A percentile compares a stretch with the other conserved stretches of the same genome.
These are phyloP conservation scores for Amborella trichopoda DNA, from an alignment of 164 flowering plant genomes.

Conservation along the genomic window DNA sequence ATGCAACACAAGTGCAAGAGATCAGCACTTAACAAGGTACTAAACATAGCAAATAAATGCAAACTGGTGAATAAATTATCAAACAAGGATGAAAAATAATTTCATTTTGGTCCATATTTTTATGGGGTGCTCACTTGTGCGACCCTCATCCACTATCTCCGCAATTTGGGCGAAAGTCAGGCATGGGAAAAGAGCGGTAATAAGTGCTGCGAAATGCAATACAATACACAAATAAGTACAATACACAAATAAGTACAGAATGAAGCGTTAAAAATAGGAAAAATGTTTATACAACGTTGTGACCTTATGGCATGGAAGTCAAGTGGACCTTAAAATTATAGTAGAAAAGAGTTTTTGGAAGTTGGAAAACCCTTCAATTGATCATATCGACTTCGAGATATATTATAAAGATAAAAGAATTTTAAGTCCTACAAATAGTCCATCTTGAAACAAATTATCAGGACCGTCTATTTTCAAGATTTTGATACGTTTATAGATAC, in stretches of 20 bases:
- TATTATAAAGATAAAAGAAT: too few species aligned
- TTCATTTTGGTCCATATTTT: background rate
- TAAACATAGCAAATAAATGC: background rate
- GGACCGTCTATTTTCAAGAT: too few species aligned
- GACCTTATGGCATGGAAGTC: too few species aligned
- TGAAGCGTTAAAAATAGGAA: background rate
- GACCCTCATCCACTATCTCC: slow-evolving; percentile 9
- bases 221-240: background rate
- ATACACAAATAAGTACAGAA: background rate
- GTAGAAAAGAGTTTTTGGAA: background rate
- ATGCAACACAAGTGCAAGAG: background rate
- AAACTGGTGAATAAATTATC: background rate
- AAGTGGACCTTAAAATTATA: background rate
- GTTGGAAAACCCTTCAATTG: background rate
- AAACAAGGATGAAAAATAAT: background rate
- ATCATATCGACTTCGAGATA: too few species aligned
- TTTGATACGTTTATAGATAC: too few species aligned
- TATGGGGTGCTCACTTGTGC: slow-evolving; percentile 8
- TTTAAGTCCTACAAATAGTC: too few species aligned
- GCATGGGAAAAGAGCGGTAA: slow-evolving; percentile 8
- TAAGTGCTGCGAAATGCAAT: slow-evolving; percentile 5
- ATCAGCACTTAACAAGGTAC: background rate
- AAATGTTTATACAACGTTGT: background rate
- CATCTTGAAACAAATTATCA: too few species aligned
- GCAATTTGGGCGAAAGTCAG: slow-evolving; percentile 12